A percentile compares a stretch with the other conserved stretches of the same genome.
phyloP scores from a whole-genome alignment of 306 rosid genomes.

The Sesbania bispinosa region DNA sequence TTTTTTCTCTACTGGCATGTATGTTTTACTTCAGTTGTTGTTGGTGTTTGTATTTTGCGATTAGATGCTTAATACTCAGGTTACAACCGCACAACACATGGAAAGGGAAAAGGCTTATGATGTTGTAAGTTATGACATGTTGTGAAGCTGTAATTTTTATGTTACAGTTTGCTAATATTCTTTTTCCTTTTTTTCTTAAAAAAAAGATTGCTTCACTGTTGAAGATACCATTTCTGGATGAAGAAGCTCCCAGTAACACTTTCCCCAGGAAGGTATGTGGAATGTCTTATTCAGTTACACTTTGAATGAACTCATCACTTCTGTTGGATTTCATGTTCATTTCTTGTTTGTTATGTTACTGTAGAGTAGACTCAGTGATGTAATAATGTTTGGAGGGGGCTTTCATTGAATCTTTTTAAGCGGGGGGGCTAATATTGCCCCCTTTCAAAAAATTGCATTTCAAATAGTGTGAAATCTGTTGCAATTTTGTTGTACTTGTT shows the following conservation, averaged over 20 bases:
- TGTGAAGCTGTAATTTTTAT: conserved; percentile 1
- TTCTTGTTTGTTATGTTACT: conserved; percentile 17
- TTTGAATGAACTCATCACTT: conserved; percentile 4
- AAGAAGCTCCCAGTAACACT: conserved; percentile 70
- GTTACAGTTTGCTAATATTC: neutral
- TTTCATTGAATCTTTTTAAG: conserved; percentile 2
- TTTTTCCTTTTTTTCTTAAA: neutral
- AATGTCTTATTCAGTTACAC: conserved; percentile 12
- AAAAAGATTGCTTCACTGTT: conserved; percentile 64
- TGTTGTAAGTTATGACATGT: conserved; percentile 48
- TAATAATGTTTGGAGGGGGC: neutral
- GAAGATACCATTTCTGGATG: conserved; percentile 88
- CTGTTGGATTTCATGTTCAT: conserved; percentile 10
- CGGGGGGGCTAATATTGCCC: neutral
- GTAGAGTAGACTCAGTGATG: neutral
- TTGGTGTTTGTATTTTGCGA: conserved; percentile 24
- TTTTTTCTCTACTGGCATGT: neutral
- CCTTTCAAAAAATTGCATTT: conserved; percentile 10
- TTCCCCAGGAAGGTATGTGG: conserved; percentile 78
- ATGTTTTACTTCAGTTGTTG: conserved; percentile 9
- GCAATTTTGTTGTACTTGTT: neutral
- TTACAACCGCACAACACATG: conserved; percentile 67
- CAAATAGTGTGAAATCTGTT: neutral
- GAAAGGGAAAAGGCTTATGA: conserved; percentile 91
- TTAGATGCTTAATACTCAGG: conserved; percentile 72